These are phyloP conservation scores for Phytophthora uliginosa DNA, from an alignment of 352 stramenopile genomes.

Conservation along the genomic window DNA sequence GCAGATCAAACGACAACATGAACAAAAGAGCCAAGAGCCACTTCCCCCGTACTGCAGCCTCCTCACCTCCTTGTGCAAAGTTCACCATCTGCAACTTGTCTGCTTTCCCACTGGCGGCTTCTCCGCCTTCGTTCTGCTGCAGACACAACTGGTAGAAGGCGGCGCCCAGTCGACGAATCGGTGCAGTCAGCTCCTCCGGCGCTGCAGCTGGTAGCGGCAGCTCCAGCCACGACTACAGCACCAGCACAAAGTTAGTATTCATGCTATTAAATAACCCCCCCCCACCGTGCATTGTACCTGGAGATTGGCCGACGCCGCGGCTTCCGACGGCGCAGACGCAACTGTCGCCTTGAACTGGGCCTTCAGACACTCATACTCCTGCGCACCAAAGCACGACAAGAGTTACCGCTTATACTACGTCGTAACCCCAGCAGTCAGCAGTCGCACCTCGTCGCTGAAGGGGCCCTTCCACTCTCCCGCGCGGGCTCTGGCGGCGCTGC, in stretches of 20 bases:
- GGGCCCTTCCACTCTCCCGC: conserved; percentile 76
- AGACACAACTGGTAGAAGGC: conserved; percentile 72
- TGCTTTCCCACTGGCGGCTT: conserved; percentile 13
- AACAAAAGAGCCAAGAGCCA: neutral
- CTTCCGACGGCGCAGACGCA: conserved; percentile 24
- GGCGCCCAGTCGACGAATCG: conserved; percentile 40
- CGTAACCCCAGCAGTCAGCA: neutral
- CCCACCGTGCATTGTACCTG: conserved; percentile 47
- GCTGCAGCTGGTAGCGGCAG: conserved; percentile 41
- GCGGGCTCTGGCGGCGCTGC: conserved; percentile 14
- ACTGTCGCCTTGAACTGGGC: conserved; percentile 55
- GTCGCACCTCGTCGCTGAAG: conserved; percentile 77
- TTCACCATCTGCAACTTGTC: conserved; percentile 48
- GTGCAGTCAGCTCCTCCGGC: conserved; percentile 35
- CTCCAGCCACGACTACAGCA: conserved; percentile 51
- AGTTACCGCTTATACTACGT: neutral
- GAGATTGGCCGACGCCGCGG: conserved; percentile 41
- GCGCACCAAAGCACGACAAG: neutral
- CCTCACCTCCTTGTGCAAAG: conserved; percentile 76
- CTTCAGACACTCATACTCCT: conserved; percentile 80
- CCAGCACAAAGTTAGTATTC: neutral
- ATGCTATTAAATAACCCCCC: neutral
- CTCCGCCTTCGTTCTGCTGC: conserved; percentile 32
- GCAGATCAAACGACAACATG: neutral
- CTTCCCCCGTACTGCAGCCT: neutral